These are phyloP conservation scores for Hypoxylon cercidicola DNA, from an alignment of 495 filamentous ascomycete species.

Conservation along the genomic window DNA sequence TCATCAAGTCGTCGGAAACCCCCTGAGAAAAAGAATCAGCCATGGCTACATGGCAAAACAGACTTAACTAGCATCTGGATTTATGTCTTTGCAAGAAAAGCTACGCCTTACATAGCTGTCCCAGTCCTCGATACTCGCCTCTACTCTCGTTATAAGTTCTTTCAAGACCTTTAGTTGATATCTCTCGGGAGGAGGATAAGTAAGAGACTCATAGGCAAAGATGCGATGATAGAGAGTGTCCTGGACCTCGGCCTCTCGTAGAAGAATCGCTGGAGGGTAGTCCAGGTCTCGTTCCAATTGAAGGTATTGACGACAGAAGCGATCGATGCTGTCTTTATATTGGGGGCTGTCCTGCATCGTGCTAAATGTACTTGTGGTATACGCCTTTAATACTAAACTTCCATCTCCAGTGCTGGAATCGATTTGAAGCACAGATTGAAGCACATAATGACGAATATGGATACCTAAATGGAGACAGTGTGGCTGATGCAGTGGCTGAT, in stretches of 20 bases:
- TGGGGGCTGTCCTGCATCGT: slow-evolving; percentile 9
- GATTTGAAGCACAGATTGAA: neutral
- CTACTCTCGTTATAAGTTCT: slow-evolving; percentile 70
- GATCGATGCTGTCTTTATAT: slow-evolving; percentile 22
- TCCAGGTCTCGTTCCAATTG: slow-evolving; percentile 51
- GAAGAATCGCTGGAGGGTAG: slow-evolving; percentile 45
- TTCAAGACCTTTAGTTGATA: slow-evolving; percentile 82
- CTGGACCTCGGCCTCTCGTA: slow-evolving; percentile 63
- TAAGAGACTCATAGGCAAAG: slow-evolving; percentile 65
- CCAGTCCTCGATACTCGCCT: slow-evolving; percentile 75
- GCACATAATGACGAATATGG: neutral
- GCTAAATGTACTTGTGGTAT: neutral
- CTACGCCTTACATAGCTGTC: slow-evolving; percentile 79
- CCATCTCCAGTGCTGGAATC: neutral
- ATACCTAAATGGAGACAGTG: neutral
- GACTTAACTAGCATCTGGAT: neutral
- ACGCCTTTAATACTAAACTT: neutral
- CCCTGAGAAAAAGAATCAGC: slow-evolving; percentile 62
- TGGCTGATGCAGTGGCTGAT: slow-evolving; percentile 1
- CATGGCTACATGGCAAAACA: slow-evolving; percentile 34
- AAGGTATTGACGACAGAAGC: slow-evolving; percentile 57
- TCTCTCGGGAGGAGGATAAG: slow-evolving; percentile 66
- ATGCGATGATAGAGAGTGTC: slow-evolving; percentile 68
- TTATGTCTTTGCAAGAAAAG: neutral
- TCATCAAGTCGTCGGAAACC: slow-evolving; percentile 78